Base-by-base conservation (phyloP, 1,284 basidiomycete species). In the Sporisorium exsertum region DNA sequence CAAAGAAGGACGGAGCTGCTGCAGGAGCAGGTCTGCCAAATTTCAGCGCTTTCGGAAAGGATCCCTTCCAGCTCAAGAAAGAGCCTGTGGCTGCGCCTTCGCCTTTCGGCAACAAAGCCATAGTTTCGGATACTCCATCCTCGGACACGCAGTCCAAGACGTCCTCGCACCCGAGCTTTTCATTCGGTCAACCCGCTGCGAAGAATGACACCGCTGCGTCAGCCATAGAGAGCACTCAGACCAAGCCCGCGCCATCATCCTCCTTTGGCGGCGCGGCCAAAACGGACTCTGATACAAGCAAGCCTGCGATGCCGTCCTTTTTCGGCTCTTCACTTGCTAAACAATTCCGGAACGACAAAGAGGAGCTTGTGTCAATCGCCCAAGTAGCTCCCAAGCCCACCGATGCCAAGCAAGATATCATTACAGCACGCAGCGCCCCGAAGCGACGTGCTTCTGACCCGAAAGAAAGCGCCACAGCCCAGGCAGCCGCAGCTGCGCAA, bases 221-320 rank as follows among this genome's bases (percentile, higher is more conserved):
- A 18, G 10, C 22, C 27, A 18, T 29, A 4, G 18, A 32, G 22
- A 53, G 26, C 7, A 42, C 35, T 22, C 47, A 22, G 18, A 27
- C 43, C 27, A 15, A 51, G 20, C 5, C 58, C 7, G 32, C 53
- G 1, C 33, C 70, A 3, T 60, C 64, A 2, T 67, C 64, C 35
- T 64, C 70, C 2, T 67, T 72, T 16, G 70, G 58, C 5, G 26
- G 52, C 18, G 15, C 52, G 29, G 22, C 49, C 18, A 58, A 60
- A 22, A 16, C 37, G 13, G 54, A 56, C 4, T 1, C 59, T 4
- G 47, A 12, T 6, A 1, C 46, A 6, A 56, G 51, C 33, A 66
- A 62, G 35, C 27, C 64, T 6, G 51, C 64, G 22, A 47, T 72
- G 46, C 69, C 64, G 1, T 66, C 69, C 7, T 72, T 66, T 59